Evolutionary conservation across 306 rosid species (phyloP).

Genomic region (Calophaca sinica): DNA sequence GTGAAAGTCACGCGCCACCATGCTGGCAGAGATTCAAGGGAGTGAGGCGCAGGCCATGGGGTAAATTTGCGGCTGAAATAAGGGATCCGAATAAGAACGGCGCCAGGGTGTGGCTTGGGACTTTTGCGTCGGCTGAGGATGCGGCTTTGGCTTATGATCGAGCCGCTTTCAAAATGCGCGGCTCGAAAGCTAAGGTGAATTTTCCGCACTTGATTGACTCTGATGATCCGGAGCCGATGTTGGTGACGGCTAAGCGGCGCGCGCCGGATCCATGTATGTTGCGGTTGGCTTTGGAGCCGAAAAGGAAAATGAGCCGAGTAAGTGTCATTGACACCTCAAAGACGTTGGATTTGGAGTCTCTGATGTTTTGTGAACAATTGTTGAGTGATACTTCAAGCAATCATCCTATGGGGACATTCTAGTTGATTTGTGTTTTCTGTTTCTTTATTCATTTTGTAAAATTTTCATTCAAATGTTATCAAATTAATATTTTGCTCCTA

Average conservation of each 20-base stretch:
- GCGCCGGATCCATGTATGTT: background rate
- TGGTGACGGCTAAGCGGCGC: slow-evolving; percentile 20
- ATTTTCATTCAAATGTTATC: too few species aligned
- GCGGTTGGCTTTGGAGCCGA: background rate
- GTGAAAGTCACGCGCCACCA: background rate
- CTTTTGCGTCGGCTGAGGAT: slow-evolving; percentile 55
- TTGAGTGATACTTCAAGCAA: background rate
- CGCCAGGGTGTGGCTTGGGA: slow-evolving; percentile 71
- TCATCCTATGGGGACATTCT: background rate
- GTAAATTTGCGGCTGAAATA: slow-evolving; percentile 70
- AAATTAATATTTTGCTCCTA: too few species aligned
- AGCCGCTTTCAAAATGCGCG: slow-evolving; percentile 69
- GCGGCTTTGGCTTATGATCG: slow-evolving; percentile 71
- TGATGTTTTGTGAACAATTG: background rate
- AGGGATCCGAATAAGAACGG: slow-evolving; percentile 58
- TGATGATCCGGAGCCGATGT: background rate
- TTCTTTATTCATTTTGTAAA: too few species aligned
- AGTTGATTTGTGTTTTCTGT: background rate
- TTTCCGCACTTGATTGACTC: slow-evolving; percentile 61
- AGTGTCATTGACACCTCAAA: background rate
- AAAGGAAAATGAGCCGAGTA: slow-evolving; percentile 12
- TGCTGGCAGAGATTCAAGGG: slow-evolving; percentile 52
- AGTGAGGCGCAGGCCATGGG: slow-evolving; percentile 75
- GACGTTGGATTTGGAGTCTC: background rate
- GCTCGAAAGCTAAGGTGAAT: slow-evolving; percentile 68